Percentiles rank a stretch among this genome's conserved stretches.
Evolutionary conservation across 129 eudicot species (phyloP).

Genomic region (Tagetes patula): DNA sequence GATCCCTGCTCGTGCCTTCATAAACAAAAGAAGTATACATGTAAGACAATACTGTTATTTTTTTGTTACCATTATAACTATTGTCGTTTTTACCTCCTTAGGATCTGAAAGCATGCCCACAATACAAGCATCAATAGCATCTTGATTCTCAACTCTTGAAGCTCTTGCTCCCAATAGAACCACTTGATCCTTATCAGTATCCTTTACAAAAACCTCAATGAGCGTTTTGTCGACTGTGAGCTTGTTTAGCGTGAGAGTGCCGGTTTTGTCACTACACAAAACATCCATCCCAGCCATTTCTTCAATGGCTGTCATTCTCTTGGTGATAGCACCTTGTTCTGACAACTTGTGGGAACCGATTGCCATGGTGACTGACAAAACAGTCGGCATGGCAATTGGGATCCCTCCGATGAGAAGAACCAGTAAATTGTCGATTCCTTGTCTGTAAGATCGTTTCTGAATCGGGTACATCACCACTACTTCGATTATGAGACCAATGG

Average conservation of each 20-base stretch:
- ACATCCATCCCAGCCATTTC: conserved; percentile 99
- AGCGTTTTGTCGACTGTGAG: conserved; percentile 74
- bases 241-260: conserved; percentile 84
- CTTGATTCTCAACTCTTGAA: conserved; percentile 92
- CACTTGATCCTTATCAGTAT: conserved; percentile 56
- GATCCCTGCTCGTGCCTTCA: conserved; percentile 79
- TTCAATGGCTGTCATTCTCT: conserved; percentile 97
- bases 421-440: conserved; percentile 82
- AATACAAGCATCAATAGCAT: conserved; percentile 88
- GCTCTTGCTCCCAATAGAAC: conserved; percentile 74
- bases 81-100: conserved; percentile 48
- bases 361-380: conserved; percentile 89
- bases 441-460: conserved; percentile 74
- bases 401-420: conserved; percentile 93
- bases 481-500: conserved; percentile 65
- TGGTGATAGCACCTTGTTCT: conserved; percentile 89
- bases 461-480: conserved; percentile 83
- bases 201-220: conserved; percentile 64
- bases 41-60: background rate
- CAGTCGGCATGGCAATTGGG: conserved; percentile 96
- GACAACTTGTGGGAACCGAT: conserved; percentile 87
- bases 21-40: background rate
- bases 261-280: conserved; percentile 90
- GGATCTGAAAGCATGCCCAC: conserved; percentile 82
- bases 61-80: background rate